These are phyloP conservation scores for Alternaria ethzedia DNA, from an alignment of 2,329 filamentous ascomycete genomes.

Conservation along the genomic window DNA sequence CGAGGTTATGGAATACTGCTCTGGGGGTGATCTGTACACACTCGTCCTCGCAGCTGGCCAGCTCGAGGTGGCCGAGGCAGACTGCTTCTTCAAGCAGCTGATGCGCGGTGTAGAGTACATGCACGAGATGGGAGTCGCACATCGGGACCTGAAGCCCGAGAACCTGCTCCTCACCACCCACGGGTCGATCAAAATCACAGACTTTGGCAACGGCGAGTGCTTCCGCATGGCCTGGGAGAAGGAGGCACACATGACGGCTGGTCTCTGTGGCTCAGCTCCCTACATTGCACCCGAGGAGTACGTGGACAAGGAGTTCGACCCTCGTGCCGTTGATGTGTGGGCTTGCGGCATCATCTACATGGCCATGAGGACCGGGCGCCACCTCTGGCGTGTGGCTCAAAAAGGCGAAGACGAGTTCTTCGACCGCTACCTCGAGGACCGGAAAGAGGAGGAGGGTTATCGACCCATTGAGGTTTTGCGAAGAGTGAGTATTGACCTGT, in stretches of 20 bases:
- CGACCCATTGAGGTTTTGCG: conserved; percentile 94
- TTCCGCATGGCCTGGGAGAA: conserved; percentile 99
- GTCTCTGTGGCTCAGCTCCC: conserved; percentile 92
- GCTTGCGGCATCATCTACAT: conserved; percentile 99
- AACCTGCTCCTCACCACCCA: conserved; percentile 93
- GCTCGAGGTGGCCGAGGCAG: conserved; percentile 88
- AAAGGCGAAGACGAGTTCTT: conserved; percentile 98
- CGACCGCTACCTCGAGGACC: conserved; percentile 88
- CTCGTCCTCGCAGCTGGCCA: conserved; percentile 90
- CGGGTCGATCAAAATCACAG: conserved; percentile 94
- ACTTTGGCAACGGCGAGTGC: conserved; percentile 98
- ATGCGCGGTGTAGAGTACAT: conserved; percentile 99
- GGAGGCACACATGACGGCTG: conserved; percentile 96
- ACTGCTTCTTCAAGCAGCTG: conserved; percentile 98
- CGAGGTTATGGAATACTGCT: conserved; percentile 99
- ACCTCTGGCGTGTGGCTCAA: conserved; percentile 96
- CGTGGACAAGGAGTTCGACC: conserved; percentile 92
- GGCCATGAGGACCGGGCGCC: conserved; percentile 96
- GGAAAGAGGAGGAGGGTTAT: conserved; percentile 94
- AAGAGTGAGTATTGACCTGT: conserved; percentile 68
- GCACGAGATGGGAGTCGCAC: conserved; percentile 98
- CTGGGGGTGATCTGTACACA: conserved; percentile 93
- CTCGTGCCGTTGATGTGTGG: conserved; percentile 97
- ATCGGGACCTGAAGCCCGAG: conserved; percentile 95
- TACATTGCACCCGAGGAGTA: conserved; percentile 99